Base-by-base conservation (phyloP, 108 stramenopile species). In the Parmales sp. region DNA sequence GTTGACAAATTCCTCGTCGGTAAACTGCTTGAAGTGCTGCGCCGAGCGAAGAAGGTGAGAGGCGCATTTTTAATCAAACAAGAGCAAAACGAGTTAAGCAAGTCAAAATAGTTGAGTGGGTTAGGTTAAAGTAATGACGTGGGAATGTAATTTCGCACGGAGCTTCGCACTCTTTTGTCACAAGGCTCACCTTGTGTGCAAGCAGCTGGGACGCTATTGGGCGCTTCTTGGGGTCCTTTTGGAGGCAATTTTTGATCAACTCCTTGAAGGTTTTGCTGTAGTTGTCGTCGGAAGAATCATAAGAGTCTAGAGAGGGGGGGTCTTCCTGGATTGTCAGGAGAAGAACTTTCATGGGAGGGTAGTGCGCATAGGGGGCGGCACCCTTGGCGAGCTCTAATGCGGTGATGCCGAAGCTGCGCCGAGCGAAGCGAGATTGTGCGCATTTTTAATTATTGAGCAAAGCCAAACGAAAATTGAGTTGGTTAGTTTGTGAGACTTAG, bases 361-460 rank as follows among this genome's bases (percentile, higher is more conserved):
- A 90, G 60, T 90, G 81, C 39, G 96, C 95, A 72, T 99, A 99
- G 0, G 98, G 98, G 4, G 98, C 95, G 66, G 86, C 90, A 23
- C 98, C 98, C 75, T 95, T 96, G 43, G 96, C 96, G 22, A 99
- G 83, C 82, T 99, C 98, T 50, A 99, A 70, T 0, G 96, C 96
- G 0, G 98, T 99, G 65, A 99, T 99, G 0, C 98, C 98, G 45
- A 97, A 72, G 71, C 83, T n/a, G n/a, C n/a, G n/a, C n/a, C n/a
- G n/a, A n/a, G n/a, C n/a, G n/a, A n/a, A n/a, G n/a, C n/a, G n/a
- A n/a, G n/a, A n/a, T n/a, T n/a, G n/a, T n/a, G n/a, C n/a, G n/a
- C n/a, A n/a, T n/a, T n/a, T n/a, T n/a, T n/a, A n/a, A n/a, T n/a
- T n/a, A n/a, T n/a, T n/a, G n/a, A n/a, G n/a, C n/a, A n/a, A n/a